Conservation (phyloP, 352 stramenopile genomes). For the Proteromonas lacertae region DNA sequence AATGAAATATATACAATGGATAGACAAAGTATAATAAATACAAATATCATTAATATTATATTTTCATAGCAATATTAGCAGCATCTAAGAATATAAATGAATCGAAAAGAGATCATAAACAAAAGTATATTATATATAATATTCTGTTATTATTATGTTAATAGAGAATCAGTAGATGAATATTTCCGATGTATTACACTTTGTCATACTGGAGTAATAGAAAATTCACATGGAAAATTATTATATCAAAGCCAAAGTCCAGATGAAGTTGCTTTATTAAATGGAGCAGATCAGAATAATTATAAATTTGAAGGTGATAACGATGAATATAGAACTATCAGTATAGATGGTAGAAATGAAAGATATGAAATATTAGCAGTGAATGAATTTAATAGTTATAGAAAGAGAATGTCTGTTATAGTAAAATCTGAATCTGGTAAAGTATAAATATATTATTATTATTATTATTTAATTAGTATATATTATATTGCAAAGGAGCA, state of each 20-base stretch:
- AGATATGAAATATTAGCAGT: constrained; percentile 67
- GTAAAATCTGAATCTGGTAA: constrained; percentile 22
- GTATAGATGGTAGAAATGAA: constrained; percentile 7
- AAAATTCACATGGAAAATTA: constrained; percentile 1
- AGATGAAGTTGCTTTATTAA: constrained; percentile 9
- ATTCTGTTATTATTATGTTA: constrained; percentile 5
- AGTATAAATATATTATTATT: too few relatives aligned
- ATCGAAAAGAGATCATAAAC: too few relatives aligned
- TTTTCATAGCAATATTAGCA: too few relatives aligned
- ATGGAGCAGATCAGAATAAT: constrained; percentile 1
- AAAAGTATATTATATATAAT: too few relatives aligned
- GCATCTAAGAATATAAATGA: too few relatives aligned
- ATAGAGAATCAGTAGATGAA: constrained; percentile 21
- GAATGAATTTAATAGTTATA: constrained; percentile 84
- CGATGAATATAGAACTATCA: constrained; percentile 3
- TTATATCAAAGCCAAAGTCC: constrained; percentile 9
- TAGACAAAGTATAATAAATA: too few relatives aligned
- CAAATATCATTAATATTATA: too few relatives aligned
- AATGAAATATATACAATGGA: too few relatives aligned
- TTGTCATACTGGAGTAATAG: constrained; percentile 22
- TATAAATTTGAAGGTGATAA: constrained; percentile 4
- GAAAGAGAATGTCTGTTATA: constrained; percentile 92
- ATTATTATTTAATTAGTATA: constrained; percentile 8
- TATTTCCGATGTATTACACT: constrained; percentile 46
- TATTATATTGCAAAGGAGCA: constrained; percentile 35